Conservation (phyloP, 257 asterid genomes). For the Salvia miltiorrhiza region DNA sequence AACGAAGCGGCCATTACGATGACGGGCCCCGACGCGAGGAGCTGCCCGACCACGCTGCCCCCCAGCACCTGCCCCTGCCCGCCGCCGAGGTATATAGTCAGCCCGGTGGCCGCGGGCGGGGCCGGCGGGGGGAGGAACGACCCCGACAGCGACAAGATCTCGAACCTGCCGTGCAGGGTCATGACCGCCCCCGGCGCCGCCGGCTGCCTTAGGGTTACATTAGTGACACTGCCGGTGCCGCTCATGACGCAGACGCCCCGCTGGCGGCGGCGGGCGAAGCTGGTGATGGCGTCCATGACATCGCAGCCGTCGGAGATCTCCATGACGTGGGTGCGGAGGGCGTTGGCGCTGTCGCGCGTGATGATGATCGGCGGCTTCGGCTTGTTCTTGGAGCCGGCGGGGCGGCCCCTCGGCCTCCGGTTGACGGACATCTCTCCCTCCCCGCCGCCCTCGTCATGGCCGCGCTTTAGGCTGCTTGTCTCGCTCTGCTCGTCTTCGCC, state of each 20-base stretch:
- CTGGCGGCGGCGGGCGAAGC: conserved; percentile 69
- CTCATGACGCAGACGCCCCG: conserved; percentile 77
- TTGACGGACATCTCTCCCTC: neutral
- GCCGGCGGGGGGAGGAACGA: conserved; percentile 85
- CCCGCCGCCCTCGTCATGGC: conserved; percentile 40
- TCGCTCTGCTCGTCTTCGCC: conserved; percentile 67
- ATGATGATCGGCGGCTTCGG: neutral
- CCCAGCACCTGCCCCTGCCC: conserved; percentile 91
- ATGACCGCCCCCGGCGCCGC: conserved; percentile 65
- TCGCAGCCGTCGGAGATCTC: conserved; percentile 75
- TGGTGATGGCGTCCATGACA: conserved; percentile 55
- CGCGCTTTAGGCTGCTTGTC: conserved; percentile 46
- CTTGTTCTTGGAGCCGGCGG: conserved; percentile 9
- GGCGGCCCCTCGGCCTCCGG: conserved; percentile 65
- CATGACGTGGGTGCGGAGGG: conserved; percentile 74
- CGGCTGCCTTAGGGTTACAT: conserved; percentile 68
- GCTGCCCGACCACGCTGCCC: conserved; percentile 74
- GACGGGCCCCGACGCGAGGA: conserved; percentile 74
- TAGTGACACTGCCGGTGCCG: conserved; percentile 65
- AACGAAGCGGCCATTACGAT: conserved; percentile 78
- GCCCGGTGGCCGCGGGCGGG: conserved; percentile 68
- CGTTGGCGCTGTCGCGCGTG: conserved; percentile 12
- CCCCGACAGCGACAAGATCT: conserved; percentile 65
- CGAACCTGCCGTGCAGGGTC: conserved; percentile 70
- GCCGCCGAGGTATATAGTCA: conserved; percentile 65